A percentile compares a stretch with the other conserved stretches of the same genome.
These are phyloP conservation scores for Cenchrus purpureus DNA, from an alignment of 176 grass and related monocot genomes.

Conservation along the genomic window DNA sequence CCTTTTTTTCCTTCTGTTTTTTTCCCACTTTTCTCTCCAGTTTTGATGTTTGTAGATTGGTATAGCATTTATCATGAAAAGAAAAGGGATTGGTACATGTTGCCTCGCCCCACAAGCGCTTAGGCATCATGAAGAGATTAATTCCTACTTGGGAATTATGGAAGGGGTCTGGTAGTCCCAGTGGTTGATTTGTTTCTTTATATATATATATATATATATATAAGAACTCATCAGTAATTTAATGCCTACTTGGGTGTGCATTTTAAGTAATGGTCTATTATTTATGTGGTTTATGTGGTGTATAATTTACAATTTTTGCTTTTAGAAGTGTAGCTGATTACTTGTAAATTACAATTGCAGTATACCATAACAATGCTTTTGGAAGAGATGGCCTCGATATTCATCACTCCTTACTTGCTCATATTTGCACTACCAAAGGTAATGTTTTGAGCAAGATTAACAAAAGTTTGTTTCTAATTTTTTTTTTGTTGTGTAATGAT, in stretches of 20 bases:
- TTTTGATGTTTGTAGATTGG: background rate
- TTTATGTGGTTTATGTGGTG: background rate
- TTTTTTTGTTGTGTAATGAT: background rate
- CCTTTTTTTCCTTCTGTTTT: background rate
- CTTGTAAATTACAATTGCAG: slow-evolving; percentile 49
- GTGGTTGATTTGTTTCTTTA: background rate
- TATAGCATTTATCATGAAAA: background rate
- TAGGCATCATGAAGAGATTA: background rate
- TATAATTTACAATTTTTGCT: background rate
- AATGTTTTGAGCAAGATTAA: slow-evolving; percentile 43
- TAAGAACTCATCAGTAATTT: slow-evolving; percentile 20
- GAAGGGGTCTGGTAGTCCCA: background rate
- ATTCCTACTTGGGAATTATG: no score
- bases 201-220: background rate
- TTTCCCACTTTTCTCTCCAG: background rate
- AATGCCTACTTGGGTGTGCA: background rate
- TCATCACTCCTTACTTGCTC: slow-evolving; percentile 87
- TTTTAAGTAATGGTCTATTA: slow-evolving; percentile 9
- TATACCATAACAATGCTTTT: slow-evolving; percentile 92
- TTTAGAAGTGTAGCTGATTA: slow-evolving; percentile 18
- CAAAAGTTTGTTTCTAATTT: slow-evolving; percentile 23
- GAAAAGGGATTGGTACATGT: background rate
- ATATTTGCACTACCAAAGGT: slow-evolving; percentile 91
- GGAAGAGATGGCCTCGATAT: slow-evolving; percentile 94
- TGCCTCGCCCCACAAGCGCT: background rate